Evolutionary conservation across 768 basidiomycete genomes (phyloP).

Genomic region (Agaricus blazei): DNA sequence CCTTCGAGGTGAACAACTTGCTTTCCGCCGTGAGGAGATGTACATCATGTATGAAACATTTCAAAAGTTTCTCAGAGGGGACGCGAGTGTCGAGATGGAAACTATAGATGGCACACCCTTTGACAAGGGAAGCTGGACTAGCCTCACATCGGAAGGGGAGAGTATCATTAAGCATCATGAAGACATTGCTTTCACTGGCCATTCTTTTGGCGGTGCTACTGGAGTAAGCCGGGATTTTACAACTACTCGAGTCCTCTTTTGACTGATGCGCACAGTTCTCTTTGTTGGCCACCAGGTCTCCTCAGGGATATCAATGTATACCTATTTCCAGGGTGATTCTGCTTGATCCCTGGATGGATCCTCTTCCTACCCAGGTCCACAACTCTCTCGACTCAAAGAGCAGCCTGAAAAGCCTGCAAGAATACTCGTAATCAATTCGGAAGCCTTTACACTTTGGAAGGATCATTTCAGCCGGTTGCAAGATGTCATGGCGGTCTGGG

Average conservation of each 20-base stretch:
- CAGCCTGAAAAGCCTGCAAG: conserved; percentile 21
- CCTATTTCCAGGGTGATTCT: conserved; percentile 56
- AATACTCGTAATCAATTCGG: conserved; percentile 70
- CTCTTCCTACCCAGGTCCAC: conserved; percentile 57
- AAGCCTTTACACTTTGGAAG: conserved; percentile 75
- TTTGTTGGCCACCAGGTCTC: conserved; percentile 46
- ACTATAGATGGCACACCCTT: conserved; percentile 29
- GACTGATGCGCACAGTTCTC: conserved; percentile 38
- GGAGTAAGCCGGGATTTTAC: conserved; percentile 25
- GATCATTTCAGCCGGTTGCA: conserved; percentile 61
- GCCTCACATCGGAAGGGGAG: conserved; percentile 16
- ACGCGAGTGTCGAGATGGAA: conserved; percentile 26
- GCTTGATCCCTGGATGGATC: conserved; percentile 85
- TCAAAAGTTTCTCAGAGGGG: conserved; percentile 39
- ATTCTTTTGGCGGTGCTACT: conserved; percentile 45
- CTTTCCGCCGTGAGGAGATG: conserved; percentile 65
- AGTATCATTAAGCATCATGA: conserved; percentile 25
- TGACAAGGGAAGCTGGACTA: conserved; percentile 38
- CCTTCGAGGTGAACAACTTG: conserved; percentile 66
- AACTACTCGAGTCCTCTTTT: background rate
- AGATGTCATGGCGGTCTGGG: conserved; percentile 53
- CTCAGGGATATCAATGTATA: conserved; percentile 34
- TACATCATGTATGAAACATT: conserved; percentile 61
- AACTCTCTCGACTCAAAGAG: conserved; percentile 20
- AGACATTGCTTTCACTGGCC: conserved; percentile 36